These are phyloP conservation scores for Globisporangium carolinianum DNA, from an alignment of 352 stramenopile genomes.

Conservation along the genomic window DNA sequence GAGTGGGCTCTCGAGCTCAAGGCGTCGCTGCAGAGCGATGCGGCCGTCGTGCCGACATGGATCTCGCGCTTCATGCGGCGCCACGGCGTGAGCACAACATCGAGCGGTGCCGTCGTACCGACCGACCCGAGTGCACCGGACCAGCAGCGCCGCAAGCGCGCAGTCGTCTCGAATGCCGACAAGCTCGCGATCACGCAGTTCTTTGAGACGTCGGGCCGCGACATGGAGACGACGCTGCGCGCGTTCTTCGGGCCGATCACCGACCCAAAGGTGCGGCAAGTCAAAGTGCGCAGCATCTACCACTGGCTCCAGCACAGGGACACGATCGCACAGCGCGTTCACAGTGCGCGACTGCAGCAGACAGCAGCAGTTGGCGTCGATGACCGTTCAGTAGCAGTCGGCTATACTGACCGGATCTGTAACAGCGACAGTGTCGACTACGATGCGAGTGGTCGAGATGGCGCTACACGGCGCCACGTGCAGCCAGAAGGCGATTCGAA, in stretches of 20 bases:
- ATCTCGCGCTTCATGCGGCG: constrained; percentile 11
- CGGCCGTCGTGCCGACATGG: constrained; percentile 6
- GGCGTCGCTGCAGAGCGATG: neutral
- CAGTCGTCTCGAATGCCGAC: constrained; percentile 2
- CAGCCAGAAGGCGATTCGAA: too few species aligned
- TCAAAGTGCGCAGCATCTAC: constrained; percentile 9
- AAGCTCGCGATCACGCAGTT: constrained; percentile 12
- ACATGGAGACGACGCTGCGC: constrained; percentile 11
- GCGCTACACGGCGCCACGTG: too few species aligned
- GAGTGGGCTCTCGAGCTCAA: constrained; percentile 11
- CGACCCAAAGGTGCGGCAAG: constrained; percentile 8
- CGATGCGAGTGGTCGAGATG: neutral
- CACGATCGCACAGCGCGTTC: constrained; percentile 5
- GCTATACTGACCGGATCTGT: too few species aligned
- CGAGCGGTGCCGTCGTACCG: constrained; percentile 4
- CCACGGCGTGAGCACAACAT: constrained; percentile 3
- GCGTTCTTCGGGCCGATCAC: constrained; percentile 9
- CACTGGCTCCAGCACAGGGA: constrained; percentile 9
- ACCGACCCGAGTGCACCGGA: constrained; percentile 5
- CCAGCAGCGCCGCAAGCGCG: constrained; percentile 4
- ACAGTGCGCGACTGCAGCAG: neutral
- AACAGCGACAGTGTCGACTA: neutral
- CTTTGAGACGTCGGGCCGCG: constrained; percentile 7
- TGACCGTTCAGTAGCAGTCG: neutral
- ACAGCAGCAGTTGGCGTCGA: neutral